Conservation (phyloP, 108 stramenopile genomes). For the Skeletonema costatum region DNA sequence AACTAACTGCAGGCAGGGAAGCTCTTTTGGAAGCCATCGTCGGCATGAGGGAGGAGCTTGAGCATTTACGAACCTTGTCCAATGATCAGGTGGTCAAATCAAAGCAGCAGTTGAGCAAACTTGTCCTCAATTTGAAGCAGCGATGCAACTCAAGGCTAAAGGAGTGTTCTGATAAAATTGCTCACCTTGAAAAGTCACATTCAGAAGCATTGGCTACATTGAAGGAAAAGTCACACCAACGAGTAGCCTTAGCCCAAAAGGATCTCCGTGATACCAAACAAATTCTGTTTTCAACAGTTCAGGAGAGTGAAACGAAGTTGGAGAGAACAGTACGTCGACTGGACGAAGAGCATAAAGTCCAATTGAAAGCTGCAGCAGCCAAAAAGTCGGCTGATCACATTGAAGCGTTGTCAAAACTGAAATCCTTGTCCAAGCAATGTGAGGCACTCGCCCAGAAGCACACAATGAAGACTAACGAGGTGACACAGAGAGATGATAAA, state of each 20-base stretch:
- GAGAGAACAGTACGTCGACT: slow-evolving; percentile 26
- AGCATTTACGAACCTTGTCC: not conserved
- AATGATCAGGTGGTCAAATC: not conserved
- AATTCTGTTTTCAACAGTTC: slow-evolving; percentile 37
- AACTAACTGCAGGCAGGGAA: not conserved
- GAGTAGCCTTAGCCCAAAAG: slow-evolving; percentile 14
- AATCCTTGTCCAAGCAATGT: slow-evolving; percentile 16
- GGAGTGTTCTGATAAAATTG: slow-evolving; percentile 10
- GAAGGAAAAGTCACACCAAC: slow-evolving; percentile 8
- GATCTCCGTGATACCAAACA: slow-evolving; percentile 33
- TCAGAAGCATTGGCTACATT: slow-evolving; percentile 14
- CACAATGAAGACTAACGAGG: not conserved
- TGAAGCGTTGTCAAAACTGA: slow-evolving; percentile 6
- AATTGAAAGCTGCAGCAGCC: slow-evolving; percentile 8
- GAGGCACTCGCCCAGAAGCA: slow-evolving; percentile 3
- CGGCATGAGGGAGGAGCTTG: slow-evolving; percentile 4
- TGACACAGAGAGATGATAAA: slow-evolving; percentile 19
- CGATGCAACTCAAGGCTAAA: not conserved
- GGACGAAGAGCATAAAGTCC: slow-evolving; percentile 27
- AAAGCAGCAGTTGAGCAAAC: slow-evolving; percentile 1
- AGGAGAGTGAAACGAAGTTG: slow-evolving; percentile 32
- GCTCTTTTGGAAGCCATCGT: not conserved
- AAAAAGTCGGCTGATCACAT: slow-evolving; percentile 12
- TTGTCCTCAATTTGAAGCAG: not conserved
- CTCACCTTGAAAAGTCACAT: not conserved